Evolutionary conservation across 2,329 filamentous ascomycete genomes (phyloP).

Genomic region (Xylariaceae sp.): DNA sequence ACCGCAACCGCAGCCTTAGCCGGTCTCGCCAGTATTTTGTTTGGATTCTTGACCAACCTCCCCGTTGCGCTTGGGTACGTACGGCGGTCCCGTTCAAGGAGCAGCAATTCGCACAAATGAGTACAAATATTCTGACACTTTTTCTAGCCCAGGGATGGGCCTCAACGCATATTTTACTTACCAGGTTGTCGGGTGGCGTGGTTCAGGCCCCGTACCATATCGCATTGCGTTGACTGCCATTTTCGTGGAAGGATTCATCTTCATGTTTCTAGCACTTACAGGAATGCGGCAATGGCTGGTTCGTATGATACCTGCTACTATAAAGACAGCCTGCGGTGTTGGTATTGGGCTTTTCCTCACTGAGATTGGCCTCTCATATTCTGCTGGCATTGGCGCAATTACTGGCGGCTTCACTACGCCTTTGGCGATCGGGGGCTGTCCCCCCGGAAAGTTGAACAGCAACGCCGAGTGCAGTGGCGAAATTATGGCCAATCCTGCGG

Average conservation of each 20-base stretch:
- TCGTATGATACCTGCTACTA: slow-evolving; percentile 58
- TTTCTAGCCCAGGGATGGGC: slow-evolving; percentile 58
- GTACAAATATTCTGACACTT: slow-evolving; percentile 9
- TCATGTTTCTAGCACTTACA: slow-evolving; percentile 59
- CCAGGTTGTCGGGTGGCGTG: slow-evolving; percentile 60
- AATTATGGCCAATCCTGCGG: slow-evolving; percentile 74
- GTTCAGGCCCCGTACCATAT: slow-evolving; percentile 54
- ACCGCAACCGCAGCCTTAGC: slow-evolving; percentile 79
- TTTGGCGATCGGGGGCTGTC: slow-evolving; percentile 72
- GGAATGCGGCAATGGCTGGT: slow-evolving; percentile 72
- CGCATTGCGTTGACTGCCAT: slow-evolving; percentile 59
- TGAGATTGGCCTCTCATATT: slow-evolving; percentile 67
- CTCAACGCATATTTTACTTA: slow-evolving; percentile 66
- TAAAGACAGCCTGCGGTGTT: slow-evolving; percentile 62
- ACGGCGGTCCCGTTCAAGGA: too few relatives aligned
- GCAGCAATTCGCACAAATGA: neutral
- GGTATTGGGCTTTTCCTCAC: slow-evolving; percentile 63
- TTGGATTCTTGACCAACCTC: slow-evolving; percentile 78
- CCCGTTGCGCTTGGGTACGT: slow-evolving; percentile 70
- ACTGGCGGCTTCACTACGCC: slow-evolving; percentile 68
- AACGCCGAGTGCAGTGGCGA: slow-evolving; percentile 52
- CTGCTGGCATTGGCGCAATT: slow-evolving; percentile 76
- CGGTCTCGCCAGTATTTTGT: slow-evolving; percentile 68
- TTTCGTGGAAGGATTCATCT: slow-evolving; percentile 62
- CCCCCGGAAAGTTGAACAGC: slow-evolving; percentile 47